Base-by-base conservation (phyloP, 2,329 filamentous ascomycete species). In the Ascochyta fabae region DNA sequence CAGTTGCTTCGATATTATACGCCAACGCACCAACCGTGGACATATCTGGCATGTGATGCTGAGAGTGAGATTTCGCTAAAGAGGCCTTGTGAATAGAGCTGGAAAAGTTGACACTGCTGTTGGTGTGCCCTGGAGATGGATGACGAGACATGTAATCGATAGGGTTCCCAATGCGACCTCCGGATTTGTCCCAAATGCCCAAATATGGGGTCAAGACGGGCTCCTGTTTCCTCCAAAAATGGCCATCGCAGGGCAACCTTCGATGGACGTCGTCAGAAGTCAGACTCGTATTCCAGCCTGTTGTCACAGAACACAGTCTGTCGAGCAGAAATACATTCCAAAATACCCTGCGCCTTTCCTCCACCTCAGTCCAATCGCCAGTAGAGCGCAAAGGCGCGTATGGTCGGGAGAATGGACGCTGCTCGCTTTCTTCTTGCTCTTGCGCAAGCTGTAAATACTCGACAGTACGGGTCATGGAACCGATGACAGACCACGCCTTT, bases 111-210 rank as follows among this genome's bases (percentile, higher is more conserved):
- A 35, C 9, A 26, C n/a, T 34, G n/a, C 34, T 38, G 24, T 5
- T 27, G 8, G 16, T 26, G n/a, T 48, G 45, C 8, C 49, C 36
- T 39, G 43, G 46, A 12, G 56, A 53, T 27, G 44, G 45, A 19
- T 47, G 50, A 5, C 49, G 54, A 39, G 61, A 59, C 10, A 60
- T 22, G 13, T 52, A 64, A 7, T 53, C 48, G 13, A 66, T 62
- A 15, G 57, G 58, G 22, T 61, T 58, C 4, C 63, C 63, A 15
- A 66, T 62, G 8, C 59, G 54, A 10, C 56, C 59, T 46, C 49
- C 57, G 6, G 63, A 64, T 31, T 59, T 63, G 53, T 66, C 63
- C 63, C 63, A 66, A 24, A 66, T 66, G 24, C 63, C 63, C 34
- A 66, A 56, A 38, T 62, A 66, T 3, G 61, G 63, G 12, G 63